A percentile compares a stretch with the other conserved stretches of the same genome.
Conservation (phyloP, 345 rosid genomes). For the Brassica incana region DNA sequence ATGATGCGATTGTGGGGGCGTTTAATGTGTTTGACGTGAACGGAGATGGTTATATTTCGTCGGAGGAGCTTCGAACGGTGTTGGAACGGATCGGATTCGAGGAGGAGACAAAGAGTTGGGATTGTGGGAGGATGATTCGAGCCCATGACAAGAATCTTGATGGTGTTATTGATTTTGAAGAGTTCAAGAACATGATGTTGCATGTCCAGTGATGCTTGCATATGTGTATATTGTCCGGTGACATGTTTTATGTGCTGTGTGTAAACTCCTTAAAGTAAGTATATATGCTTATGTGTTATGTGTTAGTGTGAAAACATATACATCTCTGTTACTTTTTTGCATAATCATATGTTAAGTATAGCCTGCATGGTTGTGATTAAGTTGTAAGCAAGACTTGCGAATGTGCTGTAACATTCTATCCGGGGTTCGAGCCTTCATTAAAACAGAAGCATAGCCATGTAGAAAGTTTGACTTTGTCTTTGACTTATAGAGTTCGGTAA, state of each 20-base stretch:
- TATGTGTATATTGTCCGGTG: conserved; percentile 3
- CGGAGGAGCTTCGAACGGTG: conserved; percentile 70
- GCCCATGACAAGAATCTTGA: conserved; percentile 65
- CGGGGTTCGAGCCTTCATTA: too few relatives aligned
- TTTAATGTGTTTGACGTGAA: conserved; percentile 66
- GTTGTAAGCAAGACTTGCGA: too few relatives aligned
- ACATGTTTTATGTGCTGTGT: conserved; percentile 17
- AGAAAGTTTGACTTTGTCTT: too few relatives aligned
- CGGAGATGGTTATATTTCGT: conserved; percentile 70
- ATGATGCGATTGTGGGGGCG: conserved; percentile 52
- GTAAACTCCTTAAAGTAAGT: neutral
- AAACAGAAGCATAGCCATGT: too few relatives aligned
- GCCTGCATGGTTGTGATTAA: neutral
- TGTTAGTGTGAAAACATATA: neutral
- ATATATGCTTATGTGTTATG: neutral
- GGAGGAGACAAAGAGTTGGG: conserved; percentile 50
- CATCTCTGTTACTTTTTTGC: neutral
- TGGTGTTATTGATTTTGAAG: conserved; percentile 74
- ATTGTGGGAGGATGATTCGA: conserved; percentile 67
- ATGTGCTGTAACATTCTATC: too few relatives aligned
- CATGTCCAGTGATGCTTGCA: conserved; percentile 24
- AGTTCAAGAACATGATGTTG: conserved; percentile 78
- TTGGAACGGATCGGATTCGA: conserved; percentile 65
- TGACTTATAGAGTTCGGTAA: too few relatives aligned
- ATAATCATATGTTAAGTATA: too few relatives aligned